Percentiles rank a stretch among this genome's conserved stretches.
phyloP scores from a whole-genome alignment of 371 early-diverging fungal species.

The Gilbertella persicaria region DNA sequence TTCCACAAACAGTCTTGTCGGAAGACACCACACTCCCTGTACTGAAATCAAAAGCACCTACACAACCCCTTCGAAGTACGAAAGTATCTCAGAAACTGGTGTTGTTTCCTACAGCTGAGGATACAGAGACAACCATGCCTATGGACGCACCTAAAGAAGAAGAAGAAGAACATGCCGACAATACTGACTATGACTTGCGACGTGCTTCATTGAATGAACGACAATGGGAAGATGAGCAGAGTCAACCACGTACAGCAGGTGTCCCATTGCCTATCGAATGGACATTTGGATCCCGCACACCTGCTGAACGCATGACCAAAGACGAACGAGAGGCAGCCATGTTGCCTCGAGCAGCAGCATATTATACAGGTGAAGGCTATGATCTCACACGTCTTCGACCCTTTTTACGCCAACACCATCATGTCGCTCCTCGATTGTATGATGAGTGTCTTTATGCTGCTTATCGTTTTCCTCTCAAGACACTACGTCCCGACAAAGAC shows the following conservation, averaged over 20 bases:
- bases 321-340: conserved; percentile 56
- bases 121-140: conserved; percentile 26
- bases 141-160: not conserved
- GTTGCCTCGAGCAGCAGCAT: conserved; percentile 86
- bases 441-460: conserved; percentile 68
- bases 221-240: conserved; percentile 28
- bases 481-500: conserved; percentile 45
- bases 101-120: conserved; percentile 68
- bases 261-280: conserved; percentile 42
- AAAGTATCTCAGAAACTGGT: conserved; percentile 91
- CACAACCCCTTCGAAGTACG: conserved; percentile 78
- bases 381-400: conserved; percentile 58
- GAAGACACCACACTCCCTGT: conserved; percentile 5
- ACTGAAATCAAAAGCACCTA: conserved; percentile 15
- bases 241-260: conserved; percentile 23
- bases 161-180: not conserved
- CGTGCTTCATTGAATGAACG: conserved; percentile 6
- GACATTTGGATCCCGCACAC: conserved; percentile 47
- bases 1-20: conserved; percentile 39
- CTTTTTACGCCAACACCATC: conserved; percentile 59
- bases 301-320: conserved; percentile 70
- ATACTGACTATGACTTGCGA: conserved; percentile 1
- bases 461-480: conserved; percentile 62
- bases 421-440: conserved; percentile 55
- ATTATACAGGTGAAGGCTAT: conserved; percentile 83